A percentile compares a stretch with the other conserved stretches of the same genome.
phyloP scores from a whole-genome alignment of 257 asterid species.

The Perilla frutescens region DNA sequence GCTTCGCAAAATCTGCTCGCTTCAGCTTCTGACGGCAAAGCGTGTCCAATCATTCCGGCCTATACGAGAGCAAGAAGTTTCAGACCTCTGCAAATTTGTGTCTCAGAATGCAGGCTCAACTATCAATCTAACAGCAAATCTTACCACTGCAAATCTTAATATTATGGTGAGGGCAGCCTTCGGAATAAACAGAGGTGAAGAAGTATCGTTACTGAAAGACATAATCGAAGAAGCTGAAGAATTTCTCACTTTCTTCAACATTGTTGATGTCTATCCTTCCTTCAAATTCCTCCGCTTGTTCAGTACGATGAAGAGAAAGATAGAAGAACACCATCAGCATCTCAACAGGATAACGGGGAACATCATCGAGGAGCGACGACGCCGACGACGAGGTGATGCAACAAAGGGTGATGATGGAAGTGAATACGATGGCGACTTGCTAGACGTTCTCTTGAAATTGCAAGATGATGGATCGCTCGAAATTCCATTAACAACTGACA shows the following conservation, averaged over 20 bases:
- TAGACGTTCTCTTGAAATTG: slow-evolving; percentile 2
- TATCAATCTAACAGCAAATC: slow-evolving; percentile 27
- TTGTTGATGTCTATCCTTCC: slow-evolving; percentile 38
- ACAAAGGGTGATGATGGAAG: neutral
- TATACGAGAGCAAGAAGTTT: slow-evolving; percentile 35
- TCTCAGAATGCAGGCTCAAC: slow-evolving; percentile 19
- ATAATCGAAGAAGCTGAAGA: slow-evolving; percentile 18
- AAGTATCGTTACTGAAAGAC: slow-evolving; percentile 21
- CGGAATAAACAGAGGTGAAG: slow-evolving; percentile 35
- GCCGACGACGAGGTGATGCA: neutral
- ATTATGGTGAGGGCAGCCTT: slow-evolving; percentile 43
- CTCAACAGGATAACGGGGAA: slow-evolving; percentile 30
- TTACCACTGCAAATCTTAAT: slow-evolving; percentile 10
- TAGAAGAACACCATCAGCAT: slow-evolving; percentile 25
- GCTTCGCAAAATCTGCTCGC: slow-evolving; percentile 38
- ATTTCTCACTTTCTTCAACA: slow-evolving; percentile 5
- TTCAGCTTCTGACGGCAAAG: slow-evolving; percentile 32
- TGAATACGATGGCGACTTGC: neutral
- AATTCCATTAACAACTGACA: slow-evolving; percentile 32
- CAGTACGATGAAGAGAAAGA: slow-evolving; percentile 37
- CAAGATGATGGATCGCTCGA: slow-evolving; percentile 25
- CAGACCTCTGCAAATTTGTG: slow-evolving; percentile 25
- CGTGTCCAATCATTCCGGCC: slow-evolving; percentile 30
- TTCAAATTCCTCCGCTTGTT: slow-evolving; percentile 24
- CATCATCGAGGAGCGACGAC: slow-evolving; percentile 37